Conservation (phyloP, 345 rosid species). For the Populus simonii region DNA sequence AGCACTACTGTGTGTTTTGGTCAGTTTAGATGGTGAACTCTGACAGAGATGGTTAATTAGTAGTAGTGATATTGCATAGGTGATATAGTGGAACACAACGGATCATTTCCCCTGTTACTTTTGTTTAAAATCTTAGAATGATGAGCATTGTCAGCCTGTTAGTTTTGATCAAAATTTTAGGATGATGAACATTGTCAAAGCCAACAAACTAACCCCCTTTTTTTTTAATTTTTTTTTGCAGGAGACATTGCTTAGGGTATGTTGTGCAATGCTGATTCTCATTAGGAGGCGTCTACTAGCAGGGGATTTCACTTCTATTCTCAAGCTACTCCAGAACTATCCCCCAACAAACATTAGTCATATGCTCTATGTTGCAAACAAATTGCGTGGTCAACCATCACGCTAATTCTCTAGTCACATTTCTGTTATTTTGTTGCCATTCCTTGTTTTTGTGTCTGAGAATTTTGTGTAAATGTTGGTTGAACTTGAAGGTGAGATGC, state of each 20-base stretch:
- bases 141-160: neutral
- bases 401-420: slow-evolving; percentile 19
- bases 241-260: slow-evolving; percentile 87
- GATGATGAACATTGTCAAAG: neutral
- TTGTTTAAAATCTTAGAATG: neutral
- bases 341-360: slow-evolving; percentile 80
- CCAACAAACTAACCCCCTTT: neutral
- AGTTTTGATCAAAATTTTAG: neutral
- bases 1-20: neutral
- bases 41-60: neutral
- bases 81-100: neutral
- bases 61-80: neutral
- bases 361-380: slow-evolving; percentile 87
- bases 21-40: neutral
- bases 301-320: slow-evolving; percentile 79
- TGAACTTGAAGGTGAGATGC: slow-evolving; percentile 8
- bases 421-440: neutral
- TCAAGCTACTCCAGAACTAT: slow-evolving; percentile 73
- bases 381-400: slow-evolving; percentile 50
- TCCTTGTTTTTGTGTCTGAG: neutral
- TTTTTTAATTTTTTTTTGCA: slow-evolving; percentile 33
- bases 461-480: slow-evolving; percentile 25
- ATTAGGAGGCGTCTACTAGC: slow-evolving; percentile 80
- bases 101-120: neutral
- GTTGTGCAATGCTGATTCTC: slow-evolving; percentile 94